Percentiles rank a stretch among this genome's conserved stretches.
phyloP scores from a whole-genome alignment of 306 rosid genomes.

The Bauhinia variegata region DNA sequence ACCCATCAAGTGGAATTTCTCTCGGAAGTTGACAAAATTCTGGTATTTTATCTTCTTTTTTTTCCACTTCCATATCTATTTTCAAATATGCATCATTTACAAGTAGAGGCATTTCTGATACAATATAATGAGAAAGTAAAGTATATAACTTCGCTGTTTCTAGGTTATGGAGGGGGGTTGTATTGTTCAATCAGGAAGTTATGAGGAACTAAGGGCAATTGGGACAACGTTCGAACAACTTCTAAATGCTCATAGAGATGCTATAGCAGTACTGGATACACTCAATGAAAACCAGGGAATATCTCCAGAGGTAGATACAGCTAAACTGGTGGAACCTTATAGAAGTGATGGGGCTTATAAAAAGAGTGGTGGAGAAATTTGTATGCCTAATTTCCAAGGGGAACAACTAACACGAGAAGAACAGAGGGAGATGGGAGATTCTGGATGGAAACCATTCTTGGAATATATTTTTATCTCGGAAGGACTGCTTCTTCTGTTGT shows the following conservation, averaged over 20 bases:
- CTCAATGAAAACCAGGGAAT: constrained; percentile 35
- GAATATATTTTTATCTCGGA: constrained; percentile 58
- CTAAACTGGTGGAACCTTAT: constrained; percentile 33
- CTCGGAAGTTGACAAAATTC: constrained; percentile 61
- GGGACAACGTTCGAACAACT: constrained; percentile 82
- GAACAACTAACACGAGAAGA: constrained; percentile 76
- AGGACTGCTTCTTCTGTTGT: constrained; percentile 43
- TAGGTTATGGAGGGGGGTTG: constrained; percentile 74
- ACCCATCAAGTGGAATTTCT: constrained; percentile 92
- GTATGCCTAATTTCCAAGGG: constrained; percentile 41
- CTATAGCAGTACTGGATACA: constrained; percentile 41
- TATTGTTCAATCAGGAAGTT: constrained; percentile 67
- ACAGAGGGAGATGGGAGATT: constrained; percentile 67
- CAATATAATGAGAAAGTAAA: too few species aligned
- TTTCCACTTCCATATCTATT: background rate
- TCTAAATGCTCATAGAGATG: constrained; percentile 75
- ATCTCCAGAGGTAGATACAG: constrained; percentile 23
- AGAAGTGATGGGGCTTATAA: constrained; percentile 44
- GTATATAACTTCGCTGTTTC: too few species aligned
- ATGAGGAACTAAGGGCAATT: constrained; percentile 59
- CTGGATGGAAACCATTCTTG: constrained; percentile 71
- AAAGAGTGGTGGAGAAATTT: constrained; percentile 45
- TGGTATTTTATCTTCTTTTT: constrained; percentile 45
- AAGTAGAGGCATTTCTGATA: too few species aligned
- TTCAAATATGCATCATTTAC: too few species aligned